A percentile compares a stretch with the other conserved stretches of the same genome.
Conservation (phyloP, 306 rosid species). For the Castanea crenata region DNA sequence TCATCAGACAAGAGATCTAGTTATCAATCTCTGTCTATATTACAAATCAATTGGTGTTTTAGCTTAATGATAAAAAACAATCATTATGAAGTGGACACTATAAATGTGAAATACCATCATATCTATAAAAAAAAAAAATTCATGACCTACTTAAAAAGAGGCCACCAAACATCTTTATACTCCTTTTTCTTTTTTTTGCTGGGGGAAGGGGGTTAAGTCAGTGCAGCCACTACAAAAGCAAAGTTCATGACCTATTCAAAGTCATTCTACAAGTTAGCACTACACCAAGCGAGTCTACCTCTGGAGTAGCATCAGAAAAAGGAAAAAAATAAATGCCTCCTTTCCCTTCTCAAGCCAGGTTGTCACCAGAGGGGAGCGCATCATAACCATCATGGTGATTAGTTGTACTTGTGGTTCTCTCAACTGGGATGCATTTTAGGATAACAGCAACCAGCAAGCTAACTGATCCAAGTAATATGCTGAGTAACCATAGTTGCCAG, state of each 20-base stretch:
- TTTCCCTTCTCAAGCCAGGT: conserved; percentile 35
- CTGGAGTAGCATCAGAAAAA: neutral
- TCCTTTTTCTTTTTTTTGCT: too few relatives aligned
- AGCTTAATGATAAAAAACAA: too few relatives aligned
- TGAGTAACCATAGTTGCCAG: conserved; percentile 84
- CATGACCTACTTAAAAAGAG: neutral
- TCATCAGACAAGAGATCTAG: too few relatives aligned
- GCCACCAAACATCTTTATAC: neutral
- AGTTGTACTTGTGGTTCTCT: conserved; percentile 16
- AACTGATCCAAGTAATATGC: conserved; percentile 66
- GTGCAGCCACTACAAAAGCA: neutral
- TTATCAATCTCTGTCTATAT: too few relatives aligned
- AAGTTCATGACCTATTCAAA: neutral
- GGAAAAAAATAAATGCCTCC: neutral
- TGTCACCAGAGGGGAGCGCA: conserved; percentile 61
- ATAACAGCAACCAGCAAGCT: conserved; percentile 74
- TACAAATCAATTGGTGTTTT: too few relatives aligned
- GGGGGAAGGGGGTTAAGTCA: neutral
- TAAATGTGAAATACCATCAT: too few relatives aligned
- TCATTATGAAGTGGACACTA: too few relatives aligned
- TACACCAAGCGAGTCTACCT: neutral
- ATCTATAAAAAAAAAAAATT: neutral
- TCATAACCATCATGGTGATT: conserved; percentile 78
- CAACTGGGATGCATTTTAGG: conserved; percentile 82
- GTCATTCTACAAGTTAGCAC: neutral